These are phyloP conservation scores for Pestalotiopsis sp. DNA, from an alignment of 2,329 filamentous ascomycete species.

Conservation along the genomic window DNA sequence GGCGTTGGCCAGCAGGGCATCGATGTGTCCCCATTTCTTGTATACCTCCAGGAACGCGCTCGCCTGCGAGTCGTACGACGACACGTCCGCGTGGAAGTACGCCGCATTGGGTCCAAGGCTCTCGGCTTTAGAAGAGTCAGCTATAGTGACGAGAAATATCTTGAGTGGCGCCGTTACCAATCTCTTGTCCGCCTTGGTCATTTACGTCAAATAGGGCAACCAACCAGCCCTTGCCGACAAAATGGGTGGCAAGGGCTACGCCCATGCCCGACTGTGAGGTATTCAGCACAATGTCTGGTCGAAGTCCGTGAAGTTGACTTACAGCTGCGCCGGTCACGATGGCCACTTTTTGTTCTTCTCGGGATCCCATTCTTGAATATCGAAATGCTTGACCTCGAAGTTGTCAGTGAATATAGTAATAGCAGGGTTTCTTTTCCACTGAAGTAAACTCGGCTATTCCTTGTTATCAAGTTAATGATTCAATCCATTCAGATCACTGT, in stretches of 20 bases:
- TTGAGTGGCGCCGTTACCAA: conserved; percentile 27
- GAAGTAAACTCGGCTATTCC: too few species aligned
- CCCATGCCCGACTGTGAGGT: conserved; percentile 49
- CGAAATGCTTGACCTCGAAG: background rate
- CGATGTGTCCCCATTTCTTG: conserved; percentile 45
- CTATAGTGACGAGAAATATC: background rate
- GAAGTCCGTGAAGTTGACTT: conserved; percentile 21
- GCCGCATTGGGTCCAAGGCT: conserved; percentile 28
- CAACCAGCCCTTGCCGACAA: conserved; percentile 28
- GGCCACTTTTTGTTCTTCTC: conserved; percentile 32
- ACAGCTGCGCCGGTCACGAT: conserved; percentile 44
- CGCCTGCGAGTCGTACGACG: conserved; percentile 47
- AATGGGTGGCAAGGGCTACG: conserved; percentile 37
- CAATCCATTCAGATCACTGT: background rate
- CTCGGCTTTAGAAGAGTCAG: background rate
- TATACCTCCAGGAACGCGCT: conserved; percentile 44
- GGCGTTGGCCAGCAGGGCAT: conserved; percentile 52
- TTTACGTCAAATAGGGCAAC: conserved; percentile 43
- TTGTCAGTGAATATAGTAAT: background rate
- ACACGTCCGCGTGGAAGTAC: conserved; percentile 49
- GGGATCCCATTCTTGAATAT: background rate
- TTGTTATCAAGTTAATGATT: too few species aligned
- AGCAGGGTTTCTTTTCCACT: background rate
- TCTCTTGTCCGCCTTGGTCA: conserved; percentile 30
- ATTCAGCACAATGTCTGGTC: background rate